Percentiles rank a stretch among this genome's conserved stretches.
phyloP scores from a whole-genome alignment of 495 filamentous ascomycete genomes.

The Aspergillus affinis region DNA sequence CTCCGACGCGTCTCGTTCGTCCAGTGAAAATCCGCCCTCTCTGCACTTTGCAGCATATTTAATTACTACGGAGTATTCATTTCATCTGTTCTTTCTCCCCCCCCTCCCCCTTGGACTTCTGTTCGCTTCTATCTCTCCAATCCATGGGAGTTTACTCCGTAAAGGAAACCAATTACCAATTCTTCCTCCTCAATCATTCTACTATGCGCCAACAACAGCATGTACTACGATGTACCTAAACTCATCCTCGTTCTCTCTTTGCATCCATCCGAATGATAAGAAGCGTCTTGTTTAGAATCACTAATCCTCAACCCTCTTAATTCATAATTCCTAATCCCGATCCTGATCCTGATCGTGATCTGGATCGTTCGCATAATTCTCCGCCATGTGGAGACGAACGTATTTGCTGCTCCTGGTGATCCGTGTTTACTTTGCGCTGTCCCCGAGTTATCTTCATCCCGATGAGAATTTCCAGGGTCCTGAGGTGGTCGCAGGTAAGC shows the following conservation, averaged over 20 bases:
- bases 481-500: conserved; percentile 92
- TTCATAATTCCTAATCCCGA: background rate
- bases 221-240: conserved; percentile 1
- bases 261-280: background rate
- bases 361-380: conserved; percentile 1
- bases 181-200: background rate
- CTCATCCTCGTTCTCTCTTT: conserved; percentile 1
- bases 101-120: background rate
- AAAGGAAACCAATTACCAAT: background rate
- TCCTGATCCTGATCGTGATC: conserved; percentile 2
- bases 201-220: conserved; percentile 3
- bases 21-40: background rate
- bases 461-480: conserved; percentile 99
- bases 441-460: conserved; percentile 94
- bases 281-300: background rate
- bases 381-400: conserved; percentile 83
- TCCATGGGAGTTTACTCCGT: no score
- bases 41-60: no score
- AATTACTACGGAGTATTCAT: background rate
- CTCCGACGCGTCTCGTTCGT: background rate
- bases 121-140: background rate
- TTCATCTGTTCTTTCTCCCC: background rate
- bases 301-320: background rate
- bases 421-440: conserved; percentile 90
- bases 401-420: conserved; percentile 83